Evolutionary conservation across 768 basidiomycete species (phyloP).

Genomic region (Trametes cinnabarina): DNA sequence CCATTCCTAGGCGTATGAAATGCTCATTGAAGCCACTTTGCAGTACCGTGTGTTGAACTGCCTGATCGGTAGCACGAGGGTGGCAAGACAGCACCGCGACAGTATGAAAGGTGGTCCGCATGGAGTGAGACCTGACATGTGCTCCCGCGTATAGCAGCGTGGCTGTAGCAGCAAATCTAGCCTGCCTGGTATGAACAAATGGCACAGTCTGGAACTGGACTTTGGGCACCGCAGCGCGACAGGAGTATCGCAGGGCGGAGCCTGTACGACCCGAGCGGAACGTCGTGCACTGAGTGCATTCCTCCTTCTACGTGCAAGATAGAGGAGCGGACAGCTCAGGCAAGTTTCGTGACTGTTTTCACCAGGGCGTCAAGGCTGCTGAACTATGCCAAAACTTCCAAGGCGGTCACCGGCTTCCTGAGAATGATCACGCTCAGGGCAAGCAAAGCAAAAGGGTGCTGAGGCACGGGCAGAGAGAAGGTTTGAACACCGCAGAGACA

Average conservation of each 20-base stretch:
- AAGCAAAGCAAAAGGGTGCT: neutral
- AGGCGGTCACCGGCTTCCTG: neutral
- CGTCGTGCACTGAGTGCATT: no score
- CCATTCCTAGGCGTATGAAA: no score
- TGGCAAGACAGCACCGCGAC: no score
- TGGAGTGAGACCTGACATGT: neutral
- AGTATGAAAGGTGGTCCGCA: neutral
- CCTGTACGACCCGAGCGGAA: no score
- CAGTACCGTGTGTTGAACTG: no score
- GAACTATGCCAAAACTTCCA: conserved; percentile 7
- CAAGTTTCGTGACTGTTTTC: no score
- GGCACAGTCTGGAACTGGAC: neutral
- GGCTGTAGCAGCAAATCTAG: neutral
- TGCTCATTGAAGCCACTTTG: no score
- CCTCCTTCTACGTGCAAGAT: no score
- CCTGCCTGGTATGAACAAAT: neutral
- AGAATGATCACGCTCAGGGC: no score
- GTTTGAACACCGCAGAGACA: no score
- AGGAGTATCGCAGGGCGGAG: neutral
- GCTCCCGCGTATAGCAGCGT: neutral
- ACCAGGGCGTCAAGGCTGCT: neutral
- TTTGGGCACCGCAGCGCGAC: neutral
- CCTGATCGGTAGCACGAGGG: no score
- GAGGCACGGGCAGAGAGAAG: neutral
- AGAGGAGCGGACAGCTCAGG: no score